phyloP scores from a whole-genome alignment of 2,329 filamentous ascomycete genomes.

The Aspergillus ruber region DNA sequence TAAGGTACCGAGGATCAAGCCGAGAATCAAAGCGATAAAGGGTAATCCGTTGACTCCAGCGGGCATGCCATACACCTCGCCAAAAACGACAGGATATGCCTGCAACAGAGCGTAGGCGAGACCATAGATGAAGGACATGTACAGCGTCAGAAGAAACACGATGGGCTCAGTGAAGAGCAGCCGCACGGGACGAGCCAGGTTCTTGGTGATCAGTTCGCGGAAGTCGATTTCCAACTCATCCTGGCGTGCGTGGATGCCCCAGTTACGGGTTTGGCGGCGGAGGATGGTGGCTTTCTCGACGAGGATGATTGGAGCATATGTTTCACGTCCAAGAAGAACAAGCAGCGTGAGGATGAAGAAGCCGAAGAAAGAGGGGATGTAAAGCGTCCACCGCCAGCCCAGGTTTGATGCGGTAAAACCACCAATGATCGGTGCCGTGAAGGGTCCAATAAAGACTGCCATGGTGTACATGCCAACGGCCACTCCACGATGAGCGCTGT shows the following conservation, averaged over 20 bases:
- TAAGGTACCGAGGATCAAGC: constrained; percentile 9
- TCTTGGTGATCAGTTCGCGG: constrained; percentile 13
- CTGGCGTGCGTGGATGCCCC: constrained; percentile 17
- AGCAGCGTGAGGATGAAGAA: constrained; percentile 34
- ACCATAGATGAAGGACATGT: constrained; percentile 19
- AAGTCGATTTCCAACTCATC: constrained; percentile 16
- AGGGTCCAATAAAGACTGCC: constrained; percentile 41
- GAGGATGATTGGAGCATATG: constrained; percentile 41
- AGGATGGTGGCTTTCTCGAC: constrained; percentile 13
- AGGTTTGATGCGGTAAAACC: constrained; percentile 44
- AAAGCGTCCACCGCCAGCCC: constrained; percentile 46
- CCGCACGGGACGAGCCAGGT: constrained; percentile 14
- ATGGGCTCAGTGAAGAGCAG: constrained; percentile 20
- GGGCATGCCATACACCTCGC: constrained; percentile 11
- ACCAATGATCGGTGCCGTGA: constrained; percentile 43
- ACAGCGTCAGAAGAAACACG: constrained; percentile 18
- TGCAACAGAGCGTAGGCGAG: constrained; percentile 15
- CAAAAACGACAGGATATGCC: constrained; percentile 17
- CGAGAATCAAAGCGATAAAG: constrained; percentile 16
- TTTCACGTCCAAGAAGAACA: constrained; percentile 43
- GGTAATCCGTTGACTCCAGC: constrained; percentile 11
- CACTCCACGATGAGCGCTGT: constrained; percentile 34
- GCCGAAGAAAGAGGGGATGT: constrained; percentile 47
- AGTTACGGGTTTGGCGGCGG: constrained; percentile 15
- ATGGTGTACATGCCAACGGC: constrained; percentile 43